Percentiles rank a stretch among this genome's conserved stretches.
Evolutionary conservation across 768 basidiomycete genomes (phyloP).

Genomic region (Mycena vulgaris): DNA sequence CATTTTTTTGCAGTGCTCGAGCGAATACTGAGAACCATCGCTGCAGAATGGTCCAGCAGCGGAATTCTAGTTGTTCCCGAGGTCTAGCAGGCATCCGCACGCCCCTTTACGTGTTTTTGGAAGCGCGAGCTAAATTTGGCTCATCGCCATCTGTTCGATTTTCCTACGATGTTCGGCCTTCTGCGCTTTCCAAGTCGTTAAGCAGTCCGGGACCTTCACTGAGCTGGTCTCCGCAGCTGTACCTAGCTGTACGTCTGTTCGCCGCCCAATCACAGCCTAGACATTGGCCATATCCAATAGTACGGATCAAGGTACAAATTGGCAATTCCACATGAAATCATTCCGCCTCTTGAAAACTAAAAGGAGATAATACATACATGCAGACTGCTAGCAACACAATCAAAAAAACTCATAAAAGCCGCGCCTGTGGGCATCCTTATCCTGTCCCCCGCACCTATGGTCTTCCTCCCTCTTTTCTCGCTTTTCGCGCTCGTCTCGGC

Average conservation of each 20-base stretch:
- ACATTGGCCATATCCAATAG: neutral
- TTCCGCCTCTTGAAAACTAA: neutral
- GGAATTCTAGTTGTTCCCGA: too few species aligned
- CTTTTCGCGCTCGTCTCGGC: conserved; percentile 29
- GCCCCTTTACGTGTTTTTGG: too few species aligned
- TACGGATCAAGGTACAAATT: neutral
- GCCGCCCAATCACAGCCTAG: neutral
- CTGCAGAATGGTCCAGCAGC: too few species aligned
- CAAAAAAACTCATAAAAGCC: conserved; percentile 9
- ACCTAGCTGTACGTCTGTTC: too few species aligned
- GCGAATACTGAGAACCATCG: too few species aligned
- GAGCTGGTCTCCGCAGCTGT: too few species aligned
- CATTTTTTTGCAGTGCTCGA: too few species aligned
- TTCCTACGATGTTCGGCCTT: neutral
- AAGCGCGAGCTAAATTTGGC: too few species aligned
- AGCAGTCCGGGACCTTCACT: too few species aligned
- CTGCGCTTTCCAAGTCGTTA: neutral
- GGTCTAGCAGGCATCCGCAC: too few species aligned
- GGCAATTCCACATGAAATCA: neutral
- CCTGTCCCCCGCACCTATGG: conserved; percentile 21
- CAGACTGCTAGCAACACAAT: too few species aligned
- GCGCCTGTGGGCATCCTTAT: neutral
- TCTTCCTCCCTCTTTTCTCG: conserved; percentile 21
- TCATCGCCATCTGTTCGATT: too few species aligned
- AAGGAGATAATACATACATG: conserved; percentile 19